Percentiles rank a stretch among this genome's conserved stretches.
Evolutionary conservation across 805 yeast genomes (phyloP).

Genomic region (Lipomyces orientalis): DNA sequence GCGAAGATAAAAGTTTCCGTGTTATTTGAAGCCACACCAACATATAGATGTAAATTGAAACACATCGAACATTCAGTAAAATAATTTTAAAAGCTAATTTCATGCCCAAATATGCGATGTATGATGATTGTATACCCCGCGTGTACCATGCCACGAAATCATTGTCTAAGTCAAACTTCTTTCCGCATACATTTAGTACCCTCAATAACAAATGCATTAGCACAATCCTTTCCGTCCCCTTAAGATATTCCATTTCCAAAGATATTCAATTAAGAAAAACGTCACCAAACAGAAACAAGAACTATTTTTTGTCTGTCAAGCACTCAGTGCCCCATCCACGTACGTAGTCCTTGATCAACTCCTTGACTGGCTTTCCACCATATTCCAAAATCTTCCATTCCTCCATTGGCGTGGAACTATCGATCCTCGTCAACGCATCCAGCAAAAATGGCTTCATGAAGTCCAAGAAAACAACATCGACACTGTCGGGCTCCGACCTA

Average conservation of each 20-base stretch:
- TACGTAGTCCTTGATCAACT: conserved; percentile 61
- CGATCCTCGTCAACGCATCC: conserved; percentile 50
- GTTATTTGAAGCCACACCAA: background rate
- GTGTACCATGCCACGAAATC: background rate
- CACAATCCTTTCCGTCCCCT: background rate
- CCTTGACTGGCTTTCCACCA: conserved; percentile 79
- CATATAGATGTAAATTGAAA: background rate
- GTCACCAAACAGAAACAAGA: background rate
- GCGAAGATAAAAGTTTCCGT: conserved; percentile 11
- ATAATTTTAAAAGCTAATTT: background rate
- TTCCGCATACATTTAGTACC: background rate
- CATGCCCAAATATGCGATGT: background rate
- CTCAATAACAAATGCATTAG: background rate
- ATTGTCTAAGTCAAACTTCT: background rate
- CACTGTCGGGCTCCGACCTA: conserved; percentile 30
- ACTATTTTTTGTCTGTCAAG: background rate
- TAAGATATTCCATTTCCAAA: background rate
- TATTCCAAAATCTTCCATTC: conserved; percentile 26
- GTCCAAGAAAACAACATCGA: conserved; percentile 70
- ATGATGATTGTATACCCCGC: background rate
- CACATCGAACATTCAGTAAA: background rate
- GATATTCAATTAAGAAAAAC: background rate
- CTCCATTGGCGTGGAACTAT: conserved; percentile 12
- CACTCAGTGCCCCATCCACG: conserved; percentile 38
- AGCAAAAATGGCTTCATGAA: conserved; percentile 65